Conservation (phyloP, 176 grass and related monocot species). For the Aegilops longissima region DNA sequence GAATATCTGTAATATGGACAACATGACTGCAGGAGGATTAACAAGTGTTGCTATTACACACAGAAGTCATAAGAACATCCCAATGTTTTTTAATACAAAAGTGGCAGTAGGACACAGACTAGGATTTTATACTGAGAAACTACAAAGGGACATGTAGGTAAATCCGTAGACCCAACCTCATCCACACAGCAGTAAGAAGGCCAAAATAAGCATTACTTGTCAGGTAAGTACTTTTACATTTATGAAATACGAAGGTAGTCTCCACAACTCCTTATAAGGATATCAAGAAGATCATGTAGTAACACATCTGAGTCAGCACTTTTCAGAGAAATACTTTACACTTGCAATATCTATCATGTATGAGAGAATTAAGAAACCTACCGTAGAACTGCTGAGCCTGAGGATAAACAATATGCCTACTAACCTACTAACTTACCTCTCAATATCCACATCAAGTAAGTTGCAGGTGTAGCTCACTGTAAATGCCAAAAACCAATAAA, state of each 20-base stretch:
- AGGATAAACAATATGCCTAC: neutral
- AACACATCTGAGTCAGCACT: neutral
- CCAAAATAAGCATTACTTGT: neutral
- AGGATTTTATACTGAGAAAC: neutral
- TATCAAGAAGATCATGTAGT: neutral
- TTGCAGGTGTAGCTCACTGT: neutral
- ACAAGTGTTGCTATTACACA: neutral
- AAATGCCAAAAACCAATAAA: neutral
- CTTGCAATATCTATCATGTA: neutral
- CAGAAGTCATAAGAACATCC: neutral
- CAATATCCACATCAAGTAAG: neutral
- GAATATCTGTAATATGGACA: neutral
- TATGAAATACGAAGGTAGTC: neutral
- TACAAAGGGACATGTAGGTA: constrained; percentile 6
- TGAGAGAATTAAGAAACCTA: constrained; percentile 8
- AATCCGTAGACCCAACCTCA: neutral
- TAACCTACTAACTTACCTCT: constrained; percentile 6
- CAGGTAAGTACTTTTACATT: neutral
- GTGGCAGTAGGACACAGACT: neutral
- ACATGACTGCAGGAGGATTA: neutral
- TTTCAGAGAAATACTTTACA: constrained; percentile 1
- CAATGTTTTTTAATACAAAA: constrained; percentile 5
- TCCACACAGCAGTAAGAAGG: neutral
- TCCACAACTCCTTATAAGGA: neutral
- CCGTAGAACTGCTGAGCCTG: neutral